Evolutionary conservation across 2,329 filamentous ascomycete genomes (phyloP).

Genomic region (Paracoccidioides brasiliensis): DNA sequence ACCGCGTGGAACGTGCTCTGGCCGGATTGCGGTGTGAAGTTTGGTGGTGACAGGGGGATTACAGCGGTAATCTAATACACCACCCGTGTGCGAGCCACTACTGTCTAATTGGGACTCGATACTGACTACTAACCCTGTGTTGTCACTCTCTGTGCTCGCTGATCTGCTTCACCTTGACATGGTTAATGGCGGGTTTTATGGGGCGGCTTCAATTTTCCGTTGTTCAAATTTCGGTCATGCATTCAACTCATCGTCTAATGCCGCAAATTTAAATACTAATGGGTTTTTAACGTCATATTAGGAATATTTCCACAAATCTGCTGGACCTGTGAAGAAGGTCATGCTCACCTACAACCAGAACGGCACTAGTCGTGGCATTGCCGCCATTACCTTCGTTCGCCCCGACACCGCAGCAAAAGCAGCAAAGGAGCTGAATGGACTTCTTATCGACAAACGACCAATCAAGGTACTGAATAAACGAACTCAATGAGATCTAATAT

Average conservation of each 20-base stretch:
- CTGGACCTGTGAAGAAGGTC: conserved; percentile 83
- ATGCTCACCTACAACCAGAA: conserved; percentile 87
- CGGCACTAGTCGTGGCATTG: conserved; percentile 81
- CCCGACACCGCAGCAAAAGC: conserved; percentile 73
- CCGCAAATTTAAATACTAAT: conserved; percentile 31
- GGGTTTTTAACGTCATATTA: conserved; percentile 44
- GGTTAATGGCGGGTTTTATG: conserved; percentile 9
- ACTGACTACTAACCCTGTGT: conserved; percentile 30
- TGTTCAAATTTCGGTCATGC: conserved; percentile 13
- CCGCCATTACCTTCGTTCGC: conserved; percentile 75
- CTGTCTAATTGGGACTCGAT: background rate
- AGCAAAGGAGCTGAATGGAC: conserved; percentile 69
- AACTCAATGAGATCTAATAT: background rate
- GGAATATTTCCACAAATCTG: conserved; percentile 88
- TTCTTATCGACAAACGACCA: conserved; percentile 76
- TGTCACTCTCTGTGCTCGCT: conserved; percentile 50
- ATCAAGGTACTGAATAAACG: conserved; percentile 57
- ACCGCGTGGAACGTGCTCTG: background rate
- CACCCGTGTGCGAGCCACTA: conserved; percentile 1
- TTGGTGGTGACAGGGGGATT: background rate
- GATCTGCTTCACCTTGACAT: conserved; percentile 28
- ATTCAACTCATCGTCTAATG: conserved; percentile 3
- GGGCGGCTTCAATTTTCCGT: conserved; percentile 12
- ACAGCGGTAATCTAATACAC: conserved; percentile 4
- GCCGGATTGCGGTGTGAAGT: background rate